A percentile compares a stretch with the other conserved stretches of the same genome.
These are phyloP conservation scores for Aegle marmelos DNA, from an alignment of 345 rosid species.

Conservation along the genomic window DNA sequence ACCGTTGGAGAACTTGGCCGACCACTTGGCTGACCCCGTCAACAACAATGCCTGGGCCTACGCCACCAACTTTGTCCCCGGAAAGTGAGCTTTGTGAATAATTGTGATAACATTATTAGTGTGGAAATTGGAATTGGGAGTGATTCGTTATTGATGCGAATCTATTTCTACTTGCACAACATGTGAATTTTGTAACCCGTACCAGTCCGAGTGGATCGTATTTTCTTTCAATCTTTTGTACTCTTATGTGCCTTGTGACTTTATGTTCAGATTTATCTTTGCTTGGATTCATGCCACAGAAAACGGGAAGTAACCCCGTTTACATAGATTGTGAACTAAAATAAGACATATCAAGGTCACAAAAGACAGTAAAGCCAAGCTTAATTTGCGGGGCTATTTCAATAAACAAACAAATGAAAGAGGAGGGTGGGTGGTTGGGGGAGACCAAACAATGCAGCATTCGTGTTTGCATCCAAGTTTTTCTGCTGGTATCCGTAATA, in stretches of 20 bases:
- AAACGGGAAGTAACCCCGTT: neutral
- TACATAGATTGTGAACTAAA: neutral
- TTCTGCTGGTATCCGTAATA: too few relatives aligned
- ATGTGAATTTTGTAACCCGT: slow-evolving; percentile 1
- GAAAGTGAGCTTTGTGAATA: slow-evolving; percentile 59
- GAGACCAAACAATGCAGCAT: too few relatives aligned
- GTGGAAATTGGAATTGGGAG: neutral
- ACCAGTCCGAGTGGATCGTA: neutral
- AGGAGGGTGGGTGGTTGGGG: too few relatives aligned
- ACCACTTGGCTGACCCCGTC: slow-evolving; percentile 81
- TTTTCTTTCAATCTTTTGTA: neutral
- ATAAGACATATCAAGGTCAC: too few relatives aligned
- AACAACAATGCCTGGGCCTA: slow-evolving; percentile 92
- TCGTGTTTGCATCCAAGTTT: too few relatives aligned
- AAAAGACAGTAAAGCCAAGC: too few relatives aligned
- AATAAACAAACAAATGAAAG: too few relatives aligned
- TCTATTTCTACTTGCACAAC: neutral
- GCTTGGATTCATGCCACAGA: neutral
- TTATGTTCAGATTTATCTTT: neutral
- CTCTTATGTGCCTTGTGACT: neutral
- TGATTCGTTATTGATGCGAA: neutral
- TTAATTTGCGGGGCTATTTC: too few relatives aligned
- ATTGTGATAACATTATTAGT: neutral
- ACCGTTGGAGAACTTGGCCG: slow-evolving; percentile 74
- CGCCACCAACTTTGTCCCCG: slow-evolving; percentile 87